Percentiles rank a stretch among this genome's conserved stretches.
These are phyloP conservation scores for Ascochyta clinopodiicola DNA, from an alignment of 2,329 filamentous ascomycete species.

Conservation along the genomic window DNA sequence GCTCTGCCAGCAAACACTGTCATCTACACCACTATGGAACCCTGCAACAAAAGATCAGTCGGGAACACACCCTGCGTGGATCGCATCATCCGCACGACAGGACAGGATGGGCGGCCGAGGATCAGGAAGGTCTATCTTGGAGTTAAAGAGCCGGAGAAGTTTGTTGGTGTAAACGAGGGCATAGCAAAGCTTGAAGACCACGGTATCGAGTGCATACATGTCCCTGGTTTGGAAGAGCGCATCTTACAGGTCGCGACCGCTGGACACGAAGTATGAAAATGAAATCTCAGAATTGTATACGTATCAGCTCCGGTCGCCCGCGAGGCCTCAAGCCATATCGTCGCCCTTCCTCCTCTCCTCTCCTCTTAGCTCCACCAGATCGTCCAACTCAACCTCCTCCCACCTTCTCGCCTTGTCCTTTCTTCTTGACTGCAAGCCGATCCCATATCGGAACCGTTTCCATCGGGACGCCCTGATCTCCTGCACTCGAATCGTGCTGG, in stretches of 20 bases:
- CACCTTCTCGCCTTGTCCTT: slow-evolving; percentile 12
- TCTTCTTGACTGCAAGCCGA: slow-evolving; percentile 17
- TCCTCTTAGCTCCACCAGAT: slow-evolving; percentile 75
- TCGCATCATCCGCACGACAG: slow-evolving; percentile 67
- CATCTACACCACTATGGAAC: slow-evolving; percentile 94
- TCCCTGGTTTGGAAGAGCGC: slow-evolving; percentile 77
- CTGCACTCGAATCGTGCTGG: not conserved
- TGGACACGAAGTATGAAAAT: slow-evolving; percentile 66
- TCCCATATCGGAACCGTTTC: slow-evolving; percentile 24
- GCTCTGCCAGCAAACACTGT: slow-evolving; percentile 62
- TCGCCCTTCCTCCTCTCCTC: slow-evolving; percentile 64
- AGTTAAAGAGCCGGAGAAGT: slow-evolving; percentile 86
- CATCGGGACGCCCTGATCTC: slow-evolving; percentile 21
- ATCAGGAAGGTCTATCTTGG: slow-evolving; percentile 86
- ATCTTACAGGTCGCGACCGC: slow-evolving; percentile 84
- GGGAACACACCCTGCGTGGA: slow-evolving; percentile 81
- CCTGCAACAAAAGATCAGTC: slow-evolving; percentile 75
- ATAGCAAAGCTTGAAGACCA: slow-evolving; percentile 71
- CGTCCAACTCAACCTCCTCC: slow-evolving; percentile 6
- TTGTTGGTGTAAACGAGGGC: slow-evolving; percentile 83
- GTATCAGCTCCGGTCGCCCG: not conserved
- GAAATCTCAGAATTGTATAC: not conserved
- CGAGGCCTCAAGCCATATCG: not conserved
- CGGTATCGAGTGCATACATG: slow-evolving; percentile 75
- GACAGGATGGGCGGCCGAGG: slow-evolving; percentile 56